A percentile compares a stretch with the other conserved stretches of the same genome.
Conservation (phyloP, 352 stramenopile species). For the Nothophytophthora sp. region DNA sequence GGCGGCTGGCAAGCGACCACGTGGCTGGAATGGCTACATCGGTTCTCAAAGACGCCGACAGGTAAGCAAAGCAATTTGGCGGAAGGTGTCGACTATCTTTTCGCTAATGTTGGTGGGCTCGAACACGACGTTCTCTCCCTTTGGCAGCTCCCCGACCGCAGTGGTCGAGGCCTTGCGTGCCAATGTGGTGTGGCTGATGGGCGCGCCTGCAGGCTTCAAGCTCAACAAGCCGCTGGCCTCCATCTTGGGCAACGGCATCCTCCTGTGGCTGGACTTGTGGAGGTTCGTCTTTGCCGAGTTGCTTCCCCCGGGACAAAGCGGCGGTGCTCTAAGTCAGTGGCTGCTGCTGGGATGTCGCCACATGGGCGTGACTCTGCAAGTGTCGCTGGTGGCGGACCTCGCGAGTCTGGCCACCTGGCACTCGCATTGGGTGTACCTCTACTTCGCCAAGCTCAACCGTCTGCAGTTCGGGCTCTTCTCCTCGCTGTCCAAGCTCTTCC, state of each 20-base stretch:
- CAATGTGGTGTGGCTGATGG: constrained; percentile 81
- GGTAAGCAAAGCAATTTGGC: too few species aligned
- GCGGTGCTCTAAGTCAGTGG: background rate
- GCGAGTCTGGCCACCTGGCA: constrained; percentile 82
- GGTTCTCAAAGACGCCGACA: constrained; percentile 9
- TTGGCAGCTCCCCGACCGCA: constrained; percentile 22
- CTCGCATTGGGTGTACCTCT: constrained; percentile 83
- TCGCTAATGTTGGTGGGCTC: too few species aligned
- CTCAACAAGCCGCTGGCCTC: constrained; percentile 90
- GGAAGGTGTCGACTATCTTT: too few species aligned
- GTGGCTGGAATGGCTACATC: constrained; percentile 4
- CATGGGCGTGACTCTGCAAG: constrained; percentile 71
- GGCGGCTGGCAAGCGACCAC: constrained; percentile 14
- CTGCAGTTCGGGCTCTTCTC: constrained; percentile 81
- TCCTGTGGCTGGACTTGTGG: constrained; percentile 81
- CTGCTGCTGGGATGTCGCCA: constrained; percentile 19
- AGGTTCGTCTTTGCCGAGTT: constrained; percentile 51
- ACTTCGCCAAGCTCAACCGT: constrained; percentile 87
- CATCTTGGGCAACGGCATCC: constrained; percentile 84
- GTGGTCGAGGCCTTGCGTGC: constrained; percentile 49
- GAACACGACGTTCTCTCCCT: too few species aligned
- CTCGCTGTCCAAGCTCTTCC: constrained; percentile 92
- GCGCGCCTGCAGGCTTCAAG: constrained; percentile 77
- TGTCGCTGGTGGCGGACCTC: constrained; percentile 73
- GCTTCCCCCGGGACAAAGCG: background rate